These are phyloP conservation scores for Macrophomina pseudophaseolina DNA, from an alignment of 2,329 filamentous ascomycete genomes.

Conservation along the genomic window DNA sequence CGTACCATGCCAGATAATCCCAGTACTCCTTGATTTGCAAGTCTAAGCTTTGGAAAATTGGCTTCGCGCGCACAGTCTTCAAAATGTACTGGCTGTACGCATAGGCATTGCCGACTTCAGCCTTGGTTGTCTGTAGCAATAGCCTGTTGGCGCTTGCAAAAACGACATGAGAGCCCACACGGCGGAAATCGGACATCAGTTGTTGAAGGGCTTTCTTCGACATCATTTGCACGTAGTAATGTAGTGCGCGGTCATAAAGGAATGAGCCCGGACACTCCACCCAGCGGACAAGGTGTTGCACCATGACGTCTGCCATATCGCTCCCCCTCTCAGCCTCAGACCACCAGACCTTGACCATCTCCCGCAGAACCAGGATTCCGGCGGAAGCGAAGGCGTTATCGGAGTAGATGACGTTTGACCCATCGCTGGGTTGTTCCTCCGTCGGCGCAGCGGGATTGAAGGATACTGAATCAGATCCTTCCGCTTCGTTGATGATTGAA, in stretches of 20 bases:
- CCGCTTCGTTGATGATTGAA: slow-evolving; percentile 93
- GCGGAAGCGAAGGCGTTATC: slow-evolving; percentile 94
- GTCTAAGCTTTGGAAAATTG: slow-evolving; percentile 95
- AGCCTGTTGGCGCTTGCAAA: slow-evolving; percentile 90
- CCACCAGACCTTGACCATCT: slow-evolving; percentile 99
- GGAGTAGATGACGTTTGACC: slow-evolving; percentile 74
- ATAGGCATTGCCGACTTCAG: slow-evolving; percentile 94
- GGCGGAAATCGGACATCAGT: slow-evolving; percentile 93
- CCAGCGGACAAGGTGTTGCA: slow-evolving; percentile 97
- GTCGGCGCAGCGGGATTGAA: slow-evolving; percentile 76
- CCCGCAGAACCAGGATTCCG: slow-evolving; percentile 85
- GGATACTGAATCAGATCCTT: slow-evolving; percentile 84
- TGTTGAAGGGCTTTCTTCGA: slow-evolving; percentile 96
- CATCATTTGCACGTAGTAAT: slow-evolving; percentile 99
- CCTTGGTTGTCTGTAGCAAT: slow-evolving; percentile 92
- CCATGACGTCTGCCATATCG: slow-evolving; percentile 95
- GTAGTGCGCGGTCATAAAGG: slow-evolving; percentile 90
- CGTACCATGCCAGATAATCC: slow-evolving; percentile 99
- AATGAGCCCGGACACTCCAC: slow-evolving; percentile 92
- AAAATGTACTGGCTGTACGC: slow-evolving; percentile 98
- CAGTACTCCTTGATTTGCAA: slow-evolving; percentile 98
- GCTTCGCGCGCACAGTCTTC: slow-evolving; percentile 94
- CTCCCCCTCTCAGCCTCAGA: slow-evolving; percentile 87
- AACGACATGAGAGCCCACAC: slow-evolving; percentile 93
- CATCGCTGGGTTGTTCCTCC: slow-evolving; percentile 65